Percentiles rank a stretch among this genome's conserved stretches.
Evolutionary conservation across 202 grass and related monocot species (phyloP).

Genomic region (Panicum virgatum): DNA sequence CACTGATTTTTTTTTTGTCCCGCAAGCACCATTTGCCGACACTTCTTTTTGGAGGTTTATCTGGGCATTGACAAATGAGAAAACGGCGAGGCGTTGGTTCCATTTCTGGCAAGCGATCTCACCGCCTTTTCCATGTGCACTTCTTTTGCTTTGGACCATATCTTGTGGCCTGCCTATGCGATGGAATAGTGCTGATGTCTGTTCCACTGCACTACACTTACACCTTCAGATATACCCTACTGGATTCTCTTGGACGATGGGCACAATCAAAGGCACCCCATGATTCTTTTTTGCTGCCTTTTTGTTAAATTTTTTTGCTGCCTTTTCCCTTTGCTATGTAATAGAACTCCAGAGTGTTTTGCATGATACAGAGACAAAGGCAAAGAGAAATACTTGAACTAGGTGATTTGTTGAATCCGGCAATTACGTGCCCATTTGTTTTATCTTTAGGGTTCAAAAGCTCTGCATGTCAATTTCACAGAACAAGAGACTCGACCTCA

Average conservation of each 20-base stretch:
- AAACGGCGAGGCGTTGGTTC: conserved; percentile 11
- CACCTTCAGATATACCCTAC: conserved; percentile 3
- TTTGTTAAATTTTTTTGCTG: too few species aligned
- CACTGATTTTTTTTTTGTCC: not conserved
- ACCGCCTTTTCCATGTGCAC: conserved; percentile 17
- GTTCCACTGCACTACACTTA: conserved; percentile 14
- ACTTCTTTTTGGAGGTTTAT: conserved; percentile 19
- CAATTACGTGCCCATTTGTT: not conserved
- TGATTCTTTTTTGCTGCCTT: not conserved
- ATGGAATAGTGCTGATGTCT: conserved; percentile 29
- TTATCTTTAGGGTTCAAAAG: not conserved
- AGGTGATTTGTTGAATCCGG: not conserved
- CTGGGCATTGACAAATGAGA: conserved; percentile 24
- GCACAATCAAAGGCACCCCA: not conserved
- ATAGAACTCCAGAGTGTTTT: not conserved
- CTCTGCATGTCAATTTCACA: not conserved
- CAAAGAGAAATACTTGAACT: not conserved
- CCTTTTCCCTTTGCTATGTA: not conserved
- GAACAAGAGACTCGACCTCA: not conserved
- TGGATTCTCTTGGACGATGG: not conserved
- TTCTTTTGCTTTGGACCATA: conserved; percentile 39
- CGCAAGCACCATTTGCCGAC: conserved; percentile 30
- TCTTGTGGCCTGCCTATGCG: conserved; percentile 2
- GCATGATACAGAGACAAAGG: not conserved
- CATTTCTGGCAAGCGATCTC: conserved; percentile 28